Evolutionary conservation across 768 basidiomycete genomes (phyloP).

Genomic region (Tubosaeta brunneosetosa): DNA sequence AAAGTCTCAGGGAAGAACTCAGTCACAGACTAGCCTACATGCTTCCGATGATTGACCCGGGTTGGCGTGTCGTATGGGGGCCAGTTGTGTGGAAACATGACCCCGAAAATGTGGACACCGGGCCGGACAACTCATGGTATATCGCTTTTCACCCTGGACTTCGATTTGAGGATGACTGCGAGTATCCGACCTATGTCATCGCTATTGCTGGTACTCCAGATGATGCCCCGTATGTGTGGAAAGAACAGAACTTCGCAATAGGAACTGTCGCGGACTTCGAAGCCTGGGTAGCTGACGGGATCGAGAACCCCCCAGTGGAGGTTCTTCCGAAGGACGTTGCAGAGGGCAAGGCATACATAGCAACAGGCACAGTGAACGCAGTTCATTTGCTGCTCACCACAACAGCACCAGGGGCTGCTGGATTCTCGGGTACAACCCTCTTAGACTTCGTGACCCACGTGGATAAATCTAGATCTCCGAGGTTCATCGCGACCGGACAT

Average conservation of each 20-base stretch:
- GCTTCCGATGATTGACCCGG: background rate
- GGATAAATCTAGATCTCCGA: background rate
- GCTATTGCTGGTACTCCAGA: conserved; percentile 9
- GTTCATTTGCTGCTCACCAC: conserved; percentile 3
- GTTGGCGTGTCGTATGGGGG: conserved; percentile 11
- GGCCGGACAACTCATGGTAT: conserved; percentile 16
- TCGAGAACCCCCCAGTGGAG: background rate
- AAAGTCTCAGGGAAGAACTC: background rate
- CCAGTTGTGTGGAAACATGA: conserved; percentile 13
- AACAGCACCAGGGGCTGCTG: background rate
- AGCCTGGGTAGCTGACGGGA: conserved; percentile 5
- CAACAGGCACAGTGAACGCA: background rate
- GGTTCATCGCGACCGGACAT: conserved; percentile 8
- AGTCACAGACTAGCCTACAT: background rate
- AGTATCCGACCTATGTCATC: conserved; percentile 7
- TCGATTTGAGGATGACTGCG: conserved; percentile 8
- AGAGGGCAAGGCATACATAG: background rate
- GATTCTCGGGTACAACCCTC: background rate
- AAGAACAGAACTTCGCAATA: conserved; percentile 1
- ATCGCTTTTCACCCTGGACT: conserved; percentile 8
- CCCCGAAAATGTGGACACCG: background rate
- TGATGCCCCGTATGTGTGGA: background rate
- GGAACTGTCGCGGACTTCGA: conserved; percentile 9
- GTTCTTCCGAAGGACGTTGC: background rate
- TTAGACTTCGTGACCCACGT: conserved; percentile 4